Conservation (phyloP, 495 filamentous ascomycete species). For the Lasiosphaeria miniovina region DNA sequence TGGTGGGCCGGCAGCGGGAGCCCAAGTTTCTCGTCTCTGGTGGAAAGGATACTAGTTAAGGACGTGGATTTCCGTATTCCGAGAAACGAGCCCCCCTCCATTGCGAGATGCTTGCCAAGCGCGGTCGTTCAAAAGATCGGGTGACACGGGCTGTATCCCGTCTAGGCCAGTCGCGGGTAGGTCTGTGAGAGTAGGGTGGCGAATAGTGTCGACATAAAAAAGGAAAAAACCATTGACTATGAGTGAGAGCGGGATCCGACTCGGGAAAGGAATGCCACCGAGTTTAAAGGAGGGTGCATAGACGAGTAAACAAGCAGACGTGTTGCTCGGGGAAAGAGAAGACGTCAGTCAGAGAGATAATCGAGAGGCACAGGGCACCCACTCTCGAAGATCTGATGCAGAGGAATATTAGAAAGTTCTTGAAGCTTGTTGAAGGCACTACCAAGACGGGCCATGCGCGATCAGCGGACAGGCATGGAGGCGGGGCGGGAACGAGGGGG, state of each 20-base stretch:
- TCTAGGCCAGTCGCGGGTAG: constrained; percentile 1
- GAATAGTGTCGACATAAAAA: not conserved
- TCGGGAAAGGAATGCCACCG: not conserved
- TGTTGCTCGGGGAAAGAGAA: not conserved
- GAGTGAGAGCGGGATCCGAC: not conserved
- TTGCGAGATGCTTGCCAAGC: not conserved
- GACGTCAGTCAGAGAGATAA: constrained; percentile 4
- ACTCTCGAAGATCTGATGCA: constrained; percentile 1
- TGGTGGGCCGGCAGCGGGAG: constrained; percentile 15
- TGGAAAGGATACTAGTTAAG: constrained; percentile 16
- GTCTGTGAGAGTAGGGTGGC: not conserved
- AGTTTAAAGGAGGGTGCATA: not conserved
- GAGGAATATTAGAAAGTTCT: not conserved
- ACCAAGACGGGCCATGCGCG: constrained; percentile 6
- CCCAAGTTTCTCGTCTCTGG: constrained; percentile 18
- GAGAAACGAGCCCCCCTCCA: constrained; percentile 22
- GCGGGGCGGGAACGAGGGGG: not conserved
- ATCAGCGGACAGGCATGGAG: not conserved
- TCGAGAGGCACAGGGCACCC: not conserved
- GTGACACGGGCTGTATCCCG: not conserved
- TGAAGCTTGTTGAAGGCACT: constrained; percentile 9
- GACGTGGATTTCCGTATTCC: constrained; percentile 16
- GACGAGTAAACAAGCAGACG: not conserved
- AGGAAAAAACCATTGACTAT: not conserved
- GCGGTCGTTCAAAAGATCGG: not conserved